Evolutionary conservation across 2,329 filamentous ascomycete genomes (phyloP).

Genomic region (Venturia carpophila): DNA sequence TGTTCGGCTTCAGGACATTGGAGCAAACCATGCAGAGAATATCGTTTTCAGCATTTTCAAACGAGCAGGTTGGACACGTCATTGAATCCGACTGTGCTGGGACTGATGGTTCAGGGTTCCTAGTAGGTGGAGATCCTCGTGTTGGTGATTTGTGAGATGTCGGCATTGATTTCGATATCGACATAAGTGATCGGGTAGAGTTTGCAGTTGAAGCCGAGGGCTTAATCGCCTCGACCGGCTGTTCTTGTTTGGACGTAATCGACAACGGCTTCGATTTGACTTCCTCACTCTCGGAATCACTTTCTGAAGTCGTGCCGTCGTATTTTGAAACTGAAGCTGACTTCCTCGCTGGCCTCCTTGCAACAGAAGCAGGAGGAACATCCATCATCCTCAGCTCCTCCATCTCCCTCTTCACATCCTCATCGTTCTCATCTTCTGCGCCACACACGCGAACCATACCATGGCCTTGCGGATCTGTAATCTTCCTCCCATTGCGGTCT

Average conservation of each 20-base stretch:
- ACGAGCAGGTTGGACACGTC: slow-evolving; percentile 59
- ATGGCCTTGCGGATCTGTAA: slow-evolving; percentile 59
- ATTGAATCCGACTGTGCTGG: slow-evolving; percentile 15
- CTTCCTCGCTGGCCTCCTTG: slow-evolving; percentile 12
- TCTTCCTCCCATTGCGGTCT: slow-evolving; percentile 56
- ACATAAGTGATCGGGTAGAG: neutral
- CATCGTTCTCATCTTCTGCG: slow-evolving; percentile 50
- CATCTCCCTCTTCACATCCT: slow-evolving; percentile 56
- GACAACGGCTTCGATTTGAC: neutral
- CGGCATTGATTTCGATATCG: neutral
- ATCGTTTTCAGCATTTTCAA: slow-evolving; percentile 48
- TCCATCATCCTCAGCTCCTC: slow-evolving; percentile 51
- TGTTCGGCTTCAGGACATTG: slow-evolving; percentile 54
- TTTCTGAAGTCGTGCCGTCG: slow-evolving; percentile 2
- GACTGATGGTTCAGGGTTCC: neutral
- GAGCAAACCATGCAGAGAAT: slow-evolving; percentile 61
- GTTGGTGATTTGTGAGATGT: slow-evolving; percentile 3
- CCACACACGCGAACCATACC: slow-evolving; percentile 68
- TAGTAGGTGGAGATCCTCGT: neutral
- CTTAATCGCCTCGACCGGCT: neutral
- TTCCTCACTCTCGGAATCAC: slow-evolving; percentile 6
- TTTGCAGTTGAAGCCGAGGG: neutral
- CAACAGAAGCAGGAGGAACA: slow-evolving; percentile 27
- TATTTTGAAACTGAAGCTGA: slow-evolving; percentile 8
- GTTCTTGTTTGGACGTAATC: neutral